Evolutionary conservation across 2,329 filamentous ascomycete genomes (phyloP).

Genomic region (Fusarium succisae): DNA sequence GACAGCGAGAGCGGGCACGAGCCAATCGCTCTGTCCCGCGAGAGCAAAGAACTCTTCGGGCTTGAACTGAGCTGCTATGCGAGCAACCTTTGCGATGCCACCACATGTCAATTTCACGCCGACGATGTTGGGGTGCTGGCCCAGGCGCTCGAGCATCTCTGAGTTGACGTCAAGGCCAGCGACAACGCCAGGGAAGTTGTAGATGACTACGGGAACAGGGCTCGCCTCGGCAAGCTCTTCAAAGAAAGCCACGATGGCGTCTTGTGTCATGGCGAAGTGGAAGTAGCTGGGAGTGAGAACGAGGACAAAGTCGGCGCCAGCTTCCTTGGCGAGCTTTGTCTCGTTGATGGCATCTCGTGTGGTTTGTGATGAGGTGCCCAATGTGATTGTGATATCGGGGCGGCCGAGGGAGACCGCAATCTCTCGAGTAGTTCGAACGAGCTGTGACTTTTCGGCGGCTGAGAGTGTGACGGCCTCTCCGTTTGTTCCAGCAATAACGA

Average conservation of each 20-base stretch:
- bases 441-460: slow-evolving; percentile 68
- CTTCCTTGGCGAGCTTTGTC: slow-evolving; percentile 67
- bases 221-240: slow-evolving; percentile 65
- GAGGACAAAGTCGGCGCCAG: slow-evolving; percentile 74
- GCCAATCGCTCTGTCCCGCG: slow-evolving; percentile 78
- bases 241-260: slow-evolving; percentile 71
- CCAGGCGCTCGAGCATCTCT: slow-evolving; percentile 68
- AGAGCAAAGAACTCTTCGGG: slow-evolving; percentile 69
- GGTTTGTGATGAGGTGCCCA: slow-evolving; percentile 73
- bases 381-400: slow-evolving; percentile 68
- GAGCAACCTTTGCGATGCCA: slow-evolving; percentile 76
- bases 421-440: slow-evolving; percentile 69
- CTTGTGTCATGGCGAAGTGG: slow-evolving; percentile 68
- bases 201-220: slow-evolving; percentile 72
- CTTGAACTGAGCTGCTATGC: slow-evolving; percentile 62
- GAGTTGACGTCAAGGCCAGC: slow-evolving; percentile 75
- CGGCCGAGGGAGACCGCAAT: slow-evolving; percentile 66
- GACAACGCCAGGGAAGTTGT: slow-evolving; percentile 76
- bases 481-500: slow-evolving; percentile 77
- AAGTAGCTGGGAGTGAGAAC: slow-evolving; percentile 79
- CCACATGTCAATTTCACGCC: slow-evolving; percentile 78
- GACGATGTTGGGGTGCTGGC: slow-evolving; percentile 70
- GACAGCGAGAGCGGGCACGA: slow-evolving; percentile 67
- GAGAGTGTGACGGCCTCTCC: slow-evolving; percentile 78
- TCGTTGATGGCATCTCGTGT: slow-evolving; percentile 73